phyloP scores from a whole-genome alignment of 345 rosid genomes.

The Reutealis trisperma region DNA sequence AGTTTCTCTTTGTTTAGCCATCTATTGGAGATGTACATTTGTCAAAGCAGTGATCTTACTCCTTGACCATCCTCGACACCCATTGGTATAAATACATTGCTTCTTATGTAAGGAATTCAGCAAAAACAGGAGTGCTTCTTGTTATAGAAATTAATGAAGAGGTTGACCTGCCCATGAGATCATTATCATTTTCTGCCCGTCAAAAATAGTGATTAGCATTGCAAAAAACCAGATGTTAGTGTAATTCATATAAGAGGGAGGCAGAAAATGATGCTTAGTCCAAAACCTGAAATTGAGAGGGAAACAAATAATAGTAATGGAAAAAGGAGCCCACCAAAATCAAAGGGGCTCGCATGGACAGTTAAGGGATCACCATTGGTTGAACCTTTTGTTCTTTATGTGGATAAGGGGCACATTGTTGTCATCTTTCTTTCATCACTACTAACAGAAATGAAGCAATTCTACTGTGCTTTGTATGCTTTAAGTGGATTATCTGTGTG shows the following conservation, averaged over 20 bases:
- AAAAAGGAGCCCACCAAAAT: not conserved
- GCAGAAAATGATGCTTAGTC: not conserved
- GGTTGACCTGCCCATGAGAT: not conserved
- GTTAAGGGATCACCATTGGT: not conserved
- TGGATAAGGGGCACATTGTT: not conserved
- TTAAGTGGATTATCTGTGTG: not conserved
- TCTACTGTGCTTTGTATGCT: not conserved
- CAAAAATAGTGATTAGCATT: not conserved
- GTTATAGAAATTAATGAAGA: not conserved
- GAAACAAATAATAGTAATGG: not conserved
- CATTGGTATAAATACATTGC: not conserved
- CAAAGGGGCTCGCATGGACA: not conserved
- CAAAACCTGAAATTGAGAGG: not conserved
- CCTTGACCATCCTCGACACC: not conserved
- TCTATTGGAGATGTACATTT: not conserved
- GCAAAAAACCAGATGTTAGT: not conserved
- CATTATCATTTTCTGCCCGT: not conserved
- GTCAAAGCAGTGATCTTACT: not conserved
- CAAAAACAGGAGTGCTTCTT: not conserved
- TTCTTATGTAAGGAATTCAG: not conserved
- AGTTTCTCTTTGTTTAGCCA: not conserved
- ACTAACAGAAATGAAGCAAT: not conserved
- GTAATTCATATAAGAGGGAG: not conserved
- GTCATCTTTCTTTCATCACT: not conserved
- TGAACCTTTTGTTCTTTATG: not conserved